phyloP scores from a whole-genome alignment of 768 basidiomycete species.

The Rhizopogon rudus region DNA sequence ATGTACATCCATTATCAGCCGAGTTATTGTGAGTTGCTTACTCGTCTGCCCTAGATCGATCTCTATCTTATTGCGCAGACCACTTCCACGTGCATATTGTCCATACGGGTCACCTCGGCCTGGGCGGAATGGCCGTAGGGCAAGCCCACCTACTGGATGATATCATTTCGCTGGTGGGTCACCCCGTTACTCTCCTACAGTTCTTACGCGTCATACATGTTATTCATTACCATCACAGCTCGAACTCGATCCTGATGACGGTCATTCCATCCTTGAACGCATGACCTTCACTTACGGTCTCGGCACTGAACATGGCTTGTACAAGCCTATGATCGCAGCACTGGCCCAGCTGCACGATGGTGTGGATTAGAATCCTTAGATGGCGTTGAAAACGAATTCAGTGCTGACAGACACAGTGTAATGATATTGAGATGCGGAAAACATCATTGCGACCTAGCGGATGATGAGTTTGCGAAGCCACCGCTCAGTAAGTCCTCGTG shows the following conservation, averaged over 20 bases:
- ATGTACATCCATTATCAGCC: slow-evolving; percentile 95
- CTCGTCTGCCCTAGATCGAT: neutral
- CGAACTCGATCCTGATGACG: slow-evolving; percentile 20
- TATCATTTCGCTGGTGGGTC: slow-evolving; percentile 73
- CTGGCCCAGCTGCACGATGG: slow-evolving; percentile 16
- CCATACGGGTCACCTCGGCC: slow-evolving; percentile 56
- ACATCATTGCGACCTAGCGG: no score
- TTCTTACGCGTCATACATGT: neutral
- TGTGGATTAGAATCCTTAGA: neutral
- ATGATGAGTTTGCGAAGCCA: no score
- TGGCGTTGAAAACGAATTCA: neutral
- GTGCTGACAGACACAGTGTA: neutral
- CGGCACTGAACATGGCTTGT: slow-evolving; percentile 78
- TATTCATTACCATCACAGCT: neutral
- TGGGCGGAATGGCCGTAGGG: slow-evolving; percentile 73
- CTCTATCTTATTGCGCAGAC: slow-evolving; percentile 41
- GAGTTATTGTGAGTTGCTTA: slow-evolving; percentile 70
- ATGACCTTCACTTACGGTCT: slow-evolving; percentile 81
- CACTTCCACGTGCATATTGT: slow-evolving; percentile 95
- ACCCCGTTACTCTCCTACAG: neutral
- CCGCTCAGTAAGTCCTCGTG: no score
- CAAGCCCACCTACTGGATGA: slow-evolving; percentile 94
- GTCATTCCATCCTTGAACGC: slow-evolving; percentile 52
- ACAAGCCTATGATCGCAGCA: slow-evolving; percentile 36
- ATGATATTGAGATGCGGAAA: neutral